Evolutionary conservation across 495 filamentous ascomycete species (phyloP), one percentile per base, ranked within the genome.

Genomic region (Penicillium atrosanguineum): DNA sequence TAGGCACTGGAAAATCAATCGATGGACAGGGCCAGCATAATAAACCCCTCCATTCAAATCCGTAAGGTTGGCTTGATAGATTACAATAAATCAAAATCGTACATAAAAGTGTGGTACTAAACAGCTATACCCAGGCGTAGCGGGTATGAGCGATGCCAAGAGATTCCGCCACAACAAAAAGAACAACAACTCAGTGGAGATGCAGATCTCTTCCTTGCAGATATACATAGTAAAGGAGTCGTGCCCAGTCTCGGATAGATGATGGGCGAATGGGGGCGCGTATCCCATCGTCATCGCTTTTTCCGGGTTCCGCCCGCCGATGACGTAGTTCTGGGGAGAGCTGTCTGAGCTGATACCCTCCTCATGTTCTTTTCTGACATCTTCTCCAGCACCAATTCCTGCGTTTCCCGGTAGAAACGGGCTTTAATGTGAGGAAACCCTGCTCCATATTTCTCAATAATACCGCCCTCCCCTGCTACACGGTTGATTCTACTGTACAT

Each of bases 251-350:
- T n/a, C 53, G 50, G 45, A 57, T 53, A 19, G 18, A 45, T 16
- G 43, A 58, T 51, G 50, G 29, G 50, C 18, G 45, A 55, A 38
- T 48, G 15, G 28, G 20, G 53, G 29, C 23, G 45, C n/a, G 26
- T 46, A 43, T 42, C 44, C 16, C 40, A 49, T 57, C 58, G 61
- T 61, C 63, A 63, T 61, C 43, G 20, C 51, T 36, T 65, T 34
- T 63, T 42, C 57, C 54, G 42, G 59, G 46, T 59, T 59, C 21
- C 34, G 44, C 34, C 42, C 14, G 44, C 53, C 53, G 60, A 64
- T 66, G 64, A 61, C 58, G 56, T 64, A 55, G 57, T 34, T 51
- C 54, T 23, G 53, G 53, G 46, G 54, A 51, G 28, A 45, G 44
- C 28, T 55, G 42, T 44, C 21, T 29, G n/a, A 45, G 48, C n/a